Base-by-base conservation (phyloP, 2,329 filamentous ascomycete species). In the Stagonosporopsis vannaccii region DNA sequence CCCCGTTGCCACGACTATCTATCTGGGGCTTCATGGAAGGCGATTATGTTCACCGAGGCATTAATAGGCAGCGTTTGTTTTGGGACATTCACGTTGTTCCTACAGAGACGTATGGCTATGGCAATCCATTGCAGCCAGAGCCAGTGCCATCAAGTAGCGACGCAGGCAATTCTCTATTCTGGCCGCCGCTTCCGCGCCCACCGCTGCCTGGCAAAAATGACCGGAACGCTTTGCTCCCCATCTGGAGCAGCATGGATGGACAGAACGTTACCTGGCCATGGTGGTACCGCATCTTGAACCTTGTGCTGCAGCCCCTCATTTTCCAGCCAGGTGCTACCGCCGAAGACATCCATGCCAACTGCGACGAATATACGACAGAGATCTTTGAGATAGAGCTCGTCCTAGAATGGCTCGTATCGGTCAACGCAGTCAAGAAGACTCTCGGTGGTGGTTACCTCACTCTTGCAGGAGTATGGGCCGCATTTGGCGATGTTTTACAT, bases 171-270 rank as follows among this genome's bases (percentile, higher is more conserved):
- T 35, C 47, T 13, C 37, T 23, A 23, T 28, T 39, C 15, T 73
- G 70, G 71, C 35, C 44, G 8, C 15, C 41, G 4, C 58, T 74
- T 9, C 69, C 66, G 3, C 58, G 61, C 26, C 68, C 71, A 17
- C 73, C 73, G 20, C 63, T 72, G 20, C 67, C 72, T 19, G 65
- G 65, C 1, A 66, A 62, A 52, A 13, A 66, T 2, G 56, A 72
- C 42, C 28, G 55, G 19, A 79, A 80, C 11, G 82, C 85, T 37
- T 78, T 76, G 4, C 70, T 91, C 4, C 90, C 90, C 0, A 82
- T 91, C 48, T 93, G 90, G 90, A 84, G 86, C 48, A 87, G 89
- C 70, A 86, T 92, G 57, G 85, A 89, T 58, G 87, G 85, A 7
- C 77, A 82, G 6, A 66, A 84, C 0, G 82, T 90, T 57, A 72